phyloP scores from a whole-genome alignment of 345 rosid genomes.

The Lepidium aucheri region DNA sequence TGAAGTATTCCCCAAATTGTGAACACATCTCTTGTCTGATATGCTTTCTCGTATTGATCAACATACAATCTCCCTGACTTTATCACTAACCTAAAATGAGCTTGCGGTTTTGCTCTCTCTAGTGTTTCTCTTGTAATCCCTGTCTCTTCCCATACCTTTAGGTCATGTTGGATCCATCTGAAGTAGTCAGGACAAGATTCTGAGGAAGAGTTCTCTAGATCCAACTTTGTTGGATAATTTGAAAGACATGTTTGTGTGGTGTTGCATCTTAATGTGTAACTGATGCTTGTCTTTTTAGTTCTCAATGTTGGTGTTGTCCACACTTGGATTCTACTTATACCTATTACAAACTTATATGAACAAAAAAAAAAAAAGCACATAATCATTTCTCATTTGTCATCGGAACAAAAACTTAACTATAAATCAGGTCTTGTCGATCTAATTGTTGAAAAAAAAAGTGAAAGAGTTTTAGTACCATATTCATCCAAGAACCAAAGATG shows the following conservation, averaged over 20 bases:
- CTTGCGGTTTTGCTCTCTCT: slow-evolving; percentile 29
- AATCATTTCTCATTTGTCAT: too few species aligned
- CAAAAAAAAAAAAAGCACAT: not conserved
- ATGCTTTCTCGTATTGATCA: slow-evolving; percentile 28
- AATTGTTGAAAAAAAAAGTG: not conserved
- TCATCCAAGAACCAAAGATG: slow-evolving; percentile 11
- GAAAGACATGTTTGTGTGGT: slow-evolving; percentile 24
- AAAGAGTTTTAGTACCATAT: slow-evolving; percentile 25
- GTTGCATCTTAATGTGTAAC: slow-evolving; percentile 26
- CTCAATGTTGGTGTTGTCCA: not conserved
- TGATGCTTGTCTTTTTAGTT: not conserved
- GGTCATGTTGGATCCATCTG: slow-evolving; percentile 56
- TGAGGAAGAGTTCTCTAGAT: not conserved
- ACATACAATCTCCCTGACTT: slow-evolving; percentile 42
- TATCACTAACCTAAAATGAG: slow-evolving; percentile 44
- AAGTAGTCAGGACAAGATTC: slow-evolving; percentile 55
- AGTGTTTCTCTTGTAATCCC: slow-evolving; percentile 47
- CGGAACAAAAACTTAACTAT: too few species aligned
- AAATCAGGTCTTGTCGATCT: too few species aligned
- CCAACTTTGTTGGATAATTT: not conserved
- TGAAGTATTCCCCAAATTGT: slow-evolving; percentile 69
- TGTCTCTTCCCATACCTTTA: slow-evolving; percentile 35
- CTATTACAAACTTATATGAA: slow-evolving; percentile 9
- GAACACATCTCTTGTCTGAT: slow-evolving; percentile 47
- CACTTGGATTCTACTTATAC: not conserved